Evolutionary conservation across 176 grass and related monocot genomes (phyloP).

Genomic region (Rhynchospora pubera): DNA sequence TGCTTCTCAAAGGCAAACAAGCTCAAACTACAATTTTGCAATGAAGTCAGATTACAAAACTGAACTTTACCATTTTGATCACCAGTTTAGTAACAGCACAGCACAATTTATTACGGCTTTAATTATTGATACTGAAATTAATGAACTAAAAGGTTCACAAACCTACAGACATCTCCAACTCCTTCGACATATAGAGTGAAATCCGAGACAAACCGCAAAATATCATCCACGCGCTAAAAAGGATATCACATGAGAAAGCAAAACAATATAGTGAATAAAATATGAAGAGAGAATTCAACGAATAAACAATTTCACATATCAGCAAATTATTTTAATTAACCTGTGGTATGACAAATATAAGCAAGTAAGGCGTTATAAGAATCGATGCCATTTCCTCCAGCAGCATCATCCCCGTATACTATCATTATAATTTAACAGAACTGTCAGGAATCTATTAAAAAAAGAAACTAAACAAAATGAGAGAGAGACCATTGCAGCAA

Average conservation of each 20-base stretch:
- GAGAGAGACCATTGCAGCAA: not conserved
- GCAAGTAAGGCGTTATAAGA: constrained; percentile 81
- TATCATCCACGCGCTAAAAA: constrained; percentile 78
- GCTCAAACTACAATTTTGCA: constrained; percentile 55
- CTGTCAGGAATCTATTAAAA: not conserved
- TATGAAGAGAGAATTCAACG: constrained; percentile 15
- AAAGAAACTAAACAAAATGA: not conserved
- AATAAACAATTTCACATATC: constrained; percentile 10
- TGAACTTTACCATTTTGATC: not conserved
- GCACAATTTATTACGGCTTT: not conserved
- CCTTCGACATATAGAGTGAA: constrained; percentile 91
- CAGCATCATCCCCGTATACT: constrained; percentile 97
- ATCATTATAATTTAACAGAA: constrained; percentile 19
- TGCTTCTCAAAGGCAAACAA: constrained; percentile 86
- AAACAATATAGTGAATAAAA: constrained; percentile 6
- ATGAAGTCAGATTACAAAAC: constrained; percentile 29
- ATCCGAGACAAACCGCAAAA: constrained; percentile 91
- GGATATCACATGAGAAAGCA: not conserved
- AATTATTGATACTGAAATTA: not conserved
- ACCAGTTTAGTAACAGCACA: not conserved
- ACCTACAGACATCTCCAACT: constrained; percentile 98
- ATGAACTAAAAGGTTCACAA: constrained; percentile 26
- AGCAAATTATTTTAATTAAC: constrained; percentile 36
- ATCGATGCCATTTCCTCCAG: constrained; percentile 97
- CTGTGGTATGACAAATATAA: constrained; percentile 86